Evolutionary conservation across 2,329 filamentous ascomycete genomes (phyloP), one percentile per base, ranked within the genome.

Genomic region (Cordyceps javanica): DNA sequence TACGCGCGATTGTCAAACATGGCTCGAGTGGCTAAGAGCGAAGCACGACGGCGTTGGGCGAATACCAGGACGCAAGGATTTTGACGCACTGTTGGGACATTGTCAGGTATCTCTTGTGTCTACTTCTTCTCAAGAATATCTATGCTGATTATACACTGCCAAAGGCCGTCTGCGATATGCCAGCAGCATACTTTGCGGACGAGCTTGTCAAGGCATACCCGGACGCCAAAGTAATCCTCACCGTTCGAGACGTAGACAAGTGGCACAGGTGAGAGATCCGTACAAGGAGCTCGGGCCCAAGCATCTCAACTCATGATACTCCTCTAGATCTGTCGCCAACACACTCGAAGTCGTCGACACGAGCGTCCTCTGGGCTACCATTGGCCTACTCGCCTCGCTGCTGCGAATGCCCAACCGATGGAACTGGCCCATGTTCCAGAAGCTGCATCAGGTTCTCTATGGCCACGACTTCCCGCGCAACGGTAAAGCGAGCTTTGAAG

Each of bases 401-500:
- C 55, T 57, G 2, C 46, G 46, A 5, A 57, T 52, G 55, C 55
- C 55, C 38, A 57, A 50, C 19, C 55, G 55, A 19, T 51, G 48
- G 38, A 50, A 57, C 36, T 51, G 55, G 46, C 46, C 60, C 28
- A 51, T 60, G 9, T 49, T 61, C 25, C 57, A 58, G 21, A 66
- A 65, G 9, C 65, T 62, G 65, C 46, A 59, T 25, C 57, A 61
- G 61, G 55, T 58, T 5, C 19, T 60, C 13, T 57, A 55, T 21
- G 53, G 52, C n/a, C 49, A 55, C 21, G 55, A 51, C 21, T 59
- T 54, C 9, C 50, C 51, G 9, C 44, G 34, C 28, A 52, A 59
- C 30, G 61, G 60, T 1, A 60, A 50, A 11, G 57, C 53, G 5
- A 59, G 60, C 30, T 67, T 65, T 46, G 53, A 59, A 10, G 60